These are phyloP conservation scores for Aspergillus olivimuriae DNA, from an alignment of 495 filamentous ascomycete genomes.

Conservation along the genomic window DNA sequence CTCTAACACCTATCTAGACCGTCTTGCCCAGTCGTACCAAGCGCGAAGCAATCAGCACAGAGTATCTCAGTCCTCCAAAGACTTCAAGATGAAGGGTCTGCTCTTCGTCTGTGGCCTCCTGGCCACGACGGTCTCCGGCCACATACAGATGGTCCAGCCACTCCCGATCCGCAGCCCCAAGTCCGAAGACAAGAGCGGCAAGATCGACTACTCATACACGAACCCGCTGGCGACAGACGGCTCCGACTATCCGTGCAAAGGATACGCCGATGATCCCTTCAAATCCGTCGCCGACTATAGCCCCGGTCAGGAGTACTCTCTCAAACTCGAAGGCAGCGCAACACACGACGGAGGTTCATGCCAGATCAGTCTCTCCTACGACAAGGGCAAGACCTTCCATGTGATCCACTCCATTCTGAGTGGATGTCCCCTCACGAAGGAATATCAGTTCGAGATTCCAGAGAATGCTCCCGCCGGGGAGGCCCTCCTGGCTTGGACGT, in stretches of 20 bases:
- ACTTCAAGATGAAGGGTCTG: slow-evolving; percentile 34
- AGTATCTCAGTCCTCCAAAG: no score
- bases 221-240: slow-evolving; percentile 38
- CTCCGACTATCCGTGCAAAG: slow-evolving; percentile 47
- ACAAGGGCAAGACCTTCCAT: slow-evolving; percentile 60
- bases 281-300: slow-evolving; percentile 37
- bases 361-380: slow-evolving; percentile 78
- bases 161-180: slow-evolving; percentile 44
- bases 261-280: slow-evolving; percentile 42
- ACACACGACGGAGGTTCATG: slow-evolving; percentile 84
- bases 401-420: slow-evolving; percentile 80
- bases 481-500: slow-evolving; percentile 75
- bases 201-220: slow-evolving; percentile 48
- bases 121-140: slow-evolving; percentile 34
- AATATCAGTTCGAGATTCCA: slow-evolving; percentile 45
- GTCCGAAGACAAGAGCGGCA: slow-evolving; percentile 24
- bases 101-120: slow-evolving; percentile 26
- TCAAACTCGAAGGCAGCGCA: slow-evolving; percentile 46
- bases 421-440: slow-evolving; percentile 60
- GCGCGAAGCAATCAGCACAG: no score
- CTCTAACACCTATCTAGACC: no score
- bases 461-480: slow-evolving; percentile 37
- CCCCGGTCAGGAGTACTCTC: slow-evolving; percentile 33
- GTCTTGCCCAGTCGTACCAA: no score
- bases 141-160: slow-evolving; percentile 42